Evolutionary conservation across 257 asterid genomes (phyloP).

Genomic region (Lycium barbarum): DNA sequence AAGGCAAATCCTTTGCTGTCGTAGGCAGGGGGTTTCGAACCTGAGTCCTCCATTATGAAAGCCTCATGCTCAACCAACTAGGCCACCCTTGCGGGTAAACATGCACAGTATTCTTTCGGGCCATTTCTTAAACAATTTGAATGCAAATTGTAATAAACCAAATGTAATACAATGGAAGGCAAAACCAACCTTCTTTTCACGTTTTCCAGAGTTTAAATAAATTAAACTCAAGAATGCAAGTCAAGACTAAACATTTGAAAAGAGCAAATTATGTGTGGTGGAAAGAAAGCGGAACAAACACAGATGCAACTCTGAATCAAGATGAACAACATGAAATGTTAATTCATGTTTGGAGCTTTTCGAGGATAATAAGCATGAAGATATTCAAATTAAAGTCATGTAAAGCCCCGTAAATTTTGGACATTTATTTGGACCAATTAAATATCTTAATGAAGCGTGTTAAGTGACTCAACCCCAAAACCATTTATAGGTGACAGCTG

Average conservation of each 20-base stretch:
- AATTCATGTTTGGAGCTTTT: not conserved
- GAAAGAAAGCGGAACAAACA: not conserved
- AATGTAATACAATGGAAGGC: not conserved
- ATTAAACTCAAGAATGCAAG: not conserved
- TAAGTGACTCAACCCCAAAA: not conserved
- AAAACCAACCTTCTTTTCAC: not conserved
- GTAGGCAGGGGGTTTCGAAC: too few species aligned
- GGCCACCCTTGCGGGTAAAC: not conserved
- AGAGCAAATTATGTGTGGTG: not conserved
- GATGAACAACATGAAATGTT: not conserved
- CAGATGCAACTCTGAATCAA: not conserved
- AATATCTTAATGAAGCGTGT: slow-evolving; percentile 3
- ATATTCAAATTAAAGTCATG: not conserved
- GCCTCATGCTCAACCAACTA: too few species aligned
- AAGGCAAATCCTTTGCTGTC: too few species aligned
- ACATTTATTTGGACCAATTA: slow-evolving; percentile 1
- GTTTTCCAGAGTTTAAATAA: not conserved
- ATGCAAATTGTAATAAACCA: not conserved
- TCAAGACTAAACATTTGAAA: not conserved
- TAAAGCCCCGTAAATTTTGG: not conserved
- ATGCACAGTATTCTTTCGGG: not conserved
- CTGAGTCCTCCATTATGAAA: too few species aligned
- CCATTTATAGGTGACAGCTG: not conserved
- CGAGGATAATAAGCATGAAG: not conserved
- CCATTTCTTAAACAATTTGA: not conserved